These are phyloP conservation scores for Plasmodium vivax DNA, from an alignment of 169 alveolate species.

Conservation along the genomic window DNA sequence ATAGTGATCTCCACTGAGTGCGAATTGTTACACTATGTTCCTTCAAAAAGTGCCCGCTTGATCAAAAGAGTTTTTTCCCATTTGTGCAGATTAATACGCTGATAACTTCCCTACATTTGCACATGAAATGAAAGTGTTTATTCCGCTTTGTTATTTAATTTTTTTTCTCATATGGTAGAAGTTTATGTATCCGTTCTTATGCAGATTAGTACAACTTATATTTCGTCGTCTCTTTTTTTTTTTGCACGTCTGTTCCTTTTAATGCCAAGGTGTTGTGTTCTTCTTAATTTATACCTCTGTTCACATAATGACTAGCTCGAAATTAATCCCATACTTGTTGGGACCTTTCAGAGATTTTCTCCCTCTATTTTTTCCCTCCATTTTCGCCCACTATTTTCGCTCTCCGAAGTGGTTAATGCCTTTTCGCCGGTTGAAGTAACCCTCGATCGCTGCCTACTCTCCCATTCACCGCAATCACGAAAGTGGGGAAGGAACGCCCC, in stretches of 20 bases:
- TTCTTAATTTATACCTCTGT: background rate
- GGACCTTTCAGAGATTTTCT: background rate
- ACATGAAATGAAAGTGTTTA: background rate
- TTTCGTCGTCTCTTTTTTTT: background rate
- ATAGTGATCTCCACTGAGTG: background rate
- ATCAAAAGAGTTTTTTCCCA: background rate
- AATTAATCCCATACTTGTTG: background rate
- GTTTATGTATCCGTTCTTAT: background rate
- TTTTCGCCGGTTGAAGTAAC: background rate
- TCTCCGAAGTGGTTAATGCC: background rate
- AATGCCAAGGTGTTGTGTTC: background rate
- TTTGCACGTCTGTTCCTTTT: background rate
- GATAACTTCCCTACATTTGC: background rate
- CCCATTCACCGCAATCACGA: background rate
- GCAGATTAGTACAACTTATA: background rate
- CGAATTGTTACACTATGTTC: background rate
- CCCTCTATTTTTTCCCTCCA: background rate
- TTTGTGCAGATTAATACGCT: background rate
- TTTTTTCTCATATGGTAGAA: background rate
- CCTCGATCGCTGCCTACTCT: background rate
- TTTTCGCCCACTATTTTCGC: background rate
- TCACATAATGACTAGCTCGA: background rate
- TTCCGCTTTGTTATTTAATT: background rate
- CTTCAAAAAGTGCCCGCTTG: background rate
- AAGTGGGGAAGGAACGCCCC: background rate